Conservation (phyloP, 257 asterid genomes). For the Solanum bulbocastanum region DNA sequence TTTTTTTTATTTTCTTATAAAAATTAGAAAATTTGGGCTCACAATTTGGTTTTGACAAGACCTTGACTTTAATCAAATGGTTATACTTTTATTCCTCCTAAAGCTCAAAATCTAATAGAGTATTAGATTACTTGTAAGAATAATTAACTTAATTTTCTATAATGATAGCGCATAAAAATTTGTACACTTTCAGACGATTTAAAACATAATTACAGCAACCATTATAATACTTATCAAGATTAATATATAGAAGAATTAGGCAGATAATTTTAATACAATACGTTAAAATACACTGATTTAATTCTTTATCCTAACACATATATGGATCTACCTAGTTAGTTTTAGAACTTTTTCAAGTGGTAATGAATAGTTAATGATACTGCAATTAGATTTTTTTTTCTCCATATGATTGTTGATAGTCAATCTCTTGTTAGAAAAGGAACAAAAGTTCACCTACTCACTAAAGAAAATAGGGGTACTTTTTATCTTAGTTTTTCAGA, state of each 20-base stretch:
- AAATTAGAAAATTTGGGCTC: background rate
- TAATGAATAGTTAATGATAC: background rate
- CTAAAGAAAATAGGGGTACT: slow-evolving; percentile 16
- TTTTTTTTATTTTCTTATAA: background rate
- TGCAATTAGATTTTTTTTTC: background rate
- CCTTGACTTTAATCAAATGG: background rate
- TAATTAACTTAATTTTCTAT: slow-evolving; percentile 10
- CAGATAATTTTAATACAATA: too few species aligned
- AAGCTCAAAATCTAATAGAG: background rate
- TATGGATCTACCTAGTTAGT: slow-evolving; percentile 5
- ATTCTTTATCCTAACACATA: background rate
- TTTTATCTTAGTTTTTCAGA: background rate
- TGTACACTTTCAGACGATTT: background rate
- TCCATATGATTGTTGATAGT: slow-evolving; percentile 16
- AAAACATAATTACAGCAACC: background rate
- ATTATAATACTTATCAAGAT: background rate
- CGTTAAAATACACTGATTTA: too few species aligned
- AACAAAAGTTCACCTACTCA: slow-evolving; percentile 40
- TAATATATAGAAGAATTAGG: background rate
- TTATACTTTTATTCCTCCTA: background rate
- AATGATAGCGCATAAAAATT: background rate
- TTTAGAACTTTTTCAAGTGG: slow-evolving; percentile 16
- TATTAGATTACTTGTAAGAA: background rate
- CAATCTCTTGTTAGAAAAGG: slow-evolving; percentile 59
- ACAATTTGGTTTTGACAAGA: background rate